Base-by-base conservation (phyloP, 1,284 basidiomycete species). In the Boletus sp. region DNA sequence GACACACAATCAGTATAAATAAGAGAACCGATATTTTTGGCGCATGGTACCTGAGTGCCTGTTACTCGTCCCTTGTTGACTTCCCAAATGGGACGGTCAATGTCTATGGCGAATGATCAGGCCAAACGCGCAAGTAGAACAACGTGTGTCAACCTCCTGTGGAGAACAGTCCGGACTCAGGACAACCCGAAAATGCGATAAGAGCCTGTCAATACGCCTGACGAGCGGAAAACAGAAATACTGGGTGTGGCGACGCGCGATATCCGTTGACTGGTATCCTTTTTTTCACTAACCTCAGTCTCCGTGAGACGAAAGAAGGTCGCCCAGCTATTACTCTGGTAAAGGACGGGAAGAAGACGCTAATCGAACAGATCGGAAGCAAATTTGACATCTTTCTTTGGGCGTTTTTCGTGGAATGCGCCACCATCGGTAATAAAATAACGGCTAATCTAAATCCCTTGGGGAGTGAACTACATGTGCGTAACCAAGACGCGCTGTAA, bases 21-120 rank as follows among this genome's bases (percentile, higher is more conserved):
- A 13, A 44, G 32, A 38, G 22, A 38, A 41, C 43, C 10, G 43
- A 47, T 35, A 26, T 48, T 47, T 48, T 42, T 33, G 41, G 39
- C 29, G 22, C 36, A 25, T 39, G 16, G 49, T 56, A 49, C 60
- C 60, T 59, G 41, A 33, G 23, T 64, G 37, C 59, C 54, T 60
- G 43, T 39, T 33, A 10, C 17, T 42, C 14, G 43, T 30, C 17
- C 48, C 55, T 60, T 32, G 30, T 40, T 1, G 6, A 41, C 34
- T 41, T 41, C 41, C 39, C 25, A 39, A 46, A 49, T 6, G 13
- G 39, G 42, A 16, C 30, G 7, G 30, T 30, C 29, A 32, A 2
- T 8, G 30, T 32, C 25, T 32, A 36, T 20, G 38, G 37, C 23
- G 14, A 26, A 33, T n/a, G 35, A 38, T 30, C 8, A 14, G 14